Evolutionary conservation across 2,329 filamentous ascomycete species (phyloP).

Genomic region (Epichloe bromicola): DNA sequence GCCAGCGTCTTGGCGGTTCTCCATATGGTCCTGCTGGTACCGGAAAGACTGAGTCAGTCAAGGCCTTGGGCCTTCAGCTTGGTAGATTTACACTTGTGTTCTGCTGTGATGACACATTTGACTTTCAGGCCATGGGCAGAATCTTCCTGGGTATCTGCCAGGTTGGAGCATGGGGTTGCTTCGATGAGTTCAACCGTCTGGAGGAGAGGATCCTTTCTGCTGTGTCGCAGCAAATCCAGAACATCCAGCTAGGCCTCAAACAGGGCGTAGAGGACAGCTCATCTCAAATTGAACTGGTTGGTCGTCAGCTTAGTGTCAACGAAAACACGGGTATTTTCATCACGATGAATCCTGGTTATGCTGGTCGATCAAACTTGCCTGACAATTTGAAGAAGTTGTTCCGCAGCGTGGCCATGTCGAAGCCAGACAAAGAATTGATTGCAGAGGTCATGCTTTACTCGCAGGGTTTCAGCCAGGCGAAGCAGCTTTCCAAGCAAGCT

Average conservation of each 20-base stretch:
- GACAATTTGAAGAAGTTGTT: conserved; percentile 99
- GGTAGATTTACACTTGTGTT: conserved; percentile 97
- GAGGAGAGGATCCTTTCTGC: conserved; percentile 96
- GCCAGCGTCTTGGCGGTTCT: conserved; percentile 88
- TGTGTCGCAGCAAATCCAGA: conserved; percentile 97
- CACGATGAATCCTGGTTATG: conserved; percentile 99
- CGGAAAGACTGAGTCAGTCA: conserved; percentile 98
- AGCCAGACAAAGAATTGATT: conserved; percentile 98
- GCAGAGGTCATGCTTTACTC: conserved; percentile 99
- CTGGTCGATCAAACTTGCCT: conserved; percentile 90
- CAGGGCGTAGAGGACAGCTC: conserved; percentile 71
- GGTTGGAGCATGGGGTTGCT: conserved; percentile 98
- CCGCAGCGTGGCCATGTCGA: conserved; percentile 98
- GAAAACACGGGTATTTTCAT: conserved; percentile 97
- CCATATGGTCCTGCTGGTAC: conserved; percentile 96
- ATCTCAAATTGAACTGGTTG: conserved; percentile 86
- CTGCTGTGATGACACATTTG: conserved; percentile 98
- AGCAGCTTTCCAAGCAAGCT: conserved; percentile 83
- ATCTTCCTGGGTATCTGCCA: conserved; percentile 99
- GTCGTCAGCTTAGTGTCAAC: conserved; percentile 80
- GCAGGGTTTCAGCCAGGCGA: conserved; percentile 95
- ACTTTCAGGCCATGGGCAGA: conserved; percentile 98
- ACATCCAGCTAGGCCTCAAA: conserved; percentile 92
- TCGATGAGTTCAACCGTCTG: conserved; percentile 98
- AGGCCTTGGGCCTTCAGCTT: conserved; percentile 89